phyloP scores from a whole-genome alignment of 2,329 filamentous ascomycete genomes.

The Fusarium tuaranense region DNA sequence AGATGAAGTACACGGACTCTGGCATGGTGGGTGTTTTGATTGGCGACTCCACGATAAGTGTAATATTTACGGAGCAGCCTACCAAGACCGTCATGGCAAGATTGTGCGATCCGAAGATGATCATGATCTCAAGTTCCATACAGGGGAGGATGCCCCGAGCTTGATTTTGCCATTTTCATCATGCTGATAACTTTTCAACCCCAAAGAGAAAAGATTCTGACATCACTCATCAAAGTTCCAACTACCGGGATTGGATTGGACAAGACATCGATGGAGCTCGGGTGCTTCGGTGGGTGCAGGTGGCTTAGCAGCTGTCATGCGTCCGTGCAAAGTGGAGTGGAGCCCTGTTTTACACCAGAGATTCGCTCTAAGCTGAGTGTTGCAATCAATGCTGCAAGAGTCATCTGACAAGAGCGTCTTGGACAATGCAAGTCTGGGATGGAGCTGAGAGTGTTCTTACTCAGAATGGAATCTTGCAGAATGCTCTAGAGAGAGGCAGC shows the following conservation, averaged over 20 bases:
- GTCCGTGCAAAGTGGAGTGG: constrained; percentile 6
- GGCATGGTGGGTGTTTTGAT: background rate
- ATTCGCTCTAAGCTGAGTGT: background rate
- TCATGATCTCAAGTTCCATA: background rate
- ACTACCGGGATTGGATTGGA: constrained; percentile 18
- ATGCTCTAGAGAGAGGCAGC: background rate
- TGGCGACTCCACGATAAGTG: background rate
- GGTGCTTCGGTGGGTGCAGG: background rate
- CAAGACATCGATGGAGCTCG: background rate
- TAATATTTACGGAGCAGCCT: background rate
- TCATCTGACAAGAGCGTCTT: background rate
- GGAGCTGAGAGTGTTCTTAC: background rate
- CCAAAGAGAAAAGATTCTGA: constrained; percentile 7
- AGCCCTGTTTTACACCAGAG: background rate
- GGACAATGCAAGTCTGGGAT: background rate
- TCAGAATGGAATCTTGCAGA: background rate
- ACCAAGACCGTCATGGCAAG: background rate
- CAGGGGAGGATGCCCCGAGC: background rate
- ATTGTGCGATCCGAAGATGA: background rate
- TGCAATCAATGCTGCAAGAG: constrained; percentile 4
- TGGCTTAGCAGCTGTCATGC: constrained; percentile 29
- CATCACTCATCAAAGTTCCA: constrained; percentile 8
- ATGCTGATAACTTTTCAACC: background rate
- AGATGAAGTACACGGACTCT: constrained; percentile 14
- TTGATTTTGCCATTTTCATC: constrained; percentile 1